Conservation (phyloP, 345 rosid species). For the Firmiana major region DNA sequence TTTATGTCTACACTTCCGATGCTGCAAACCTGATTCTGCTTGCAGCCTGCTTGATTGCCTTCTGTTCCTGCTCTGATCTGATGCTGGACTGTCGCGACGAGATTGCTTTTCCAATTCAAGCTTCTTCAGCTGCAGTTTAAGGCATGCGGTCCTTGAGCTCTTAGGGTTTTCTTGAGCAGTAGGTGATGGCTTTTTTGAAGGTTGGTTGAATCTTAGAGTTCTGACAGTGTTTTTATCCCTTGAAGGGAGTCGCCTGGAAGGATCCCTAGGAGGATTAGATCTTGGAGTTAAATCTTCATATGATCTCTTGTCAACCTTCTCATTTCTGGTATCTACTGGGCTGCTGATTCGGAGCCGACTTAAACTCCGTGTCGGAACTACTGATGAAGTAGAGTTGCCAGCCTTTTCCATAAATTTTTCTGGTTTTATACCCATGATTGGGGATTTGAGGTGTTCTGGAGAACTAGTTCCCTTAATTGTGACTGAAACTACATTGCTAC, state of each 20-base stretch:
- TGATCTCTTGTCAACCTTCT: conserved; percentile 34
- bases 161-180: conserved; percentile 28
- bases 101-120: conserved; percentile 44
- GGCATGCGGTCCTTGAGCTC: conserved; percentile 41
- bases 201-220: conserved; percentile 28
- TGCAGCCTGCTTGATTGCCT: conserved; percentile 46
- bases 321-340: conserved; percentile 33
- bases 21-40: conserved; percentile 42
- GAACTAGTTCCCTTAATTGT: conserved; percentile 34
- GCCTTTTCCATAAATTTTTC: conserved; percentile 36
- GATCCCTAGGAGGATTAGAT: conserved; percentile 30
- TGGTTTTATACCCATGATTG: conserved; percentile 53
- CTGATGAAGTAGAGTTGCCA: conserved; percentile 23
- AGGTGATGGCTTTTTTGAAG: conserved; percentile 31
- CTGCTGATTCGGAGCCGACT: conserved; percentile 28
- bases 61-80: conserved; percentile 37
- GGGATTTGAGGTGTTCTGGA: conserved; percentile 40
- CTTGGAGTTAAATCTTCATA: conserved; percentile 46
- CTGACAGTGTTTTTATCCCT: conserved; percentile 30
- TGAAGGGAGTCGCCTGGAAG: conserved; percentile 27
- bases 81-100: conserved; percentile 30
- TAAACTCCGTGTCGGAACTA: conserved; percentile 26
- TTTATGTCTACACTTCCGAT: conserved; percentile 33
- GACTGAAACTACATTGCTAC: conserved; percentile 31
- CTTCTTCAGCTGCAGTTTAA: conserved; percentile 48